Evolutionary conservation across 768 basidiomycete species (phyloP), one percentile per base, ranked within the genome.

Genomic region (Hebeloma cylindrosporum): DNA sequence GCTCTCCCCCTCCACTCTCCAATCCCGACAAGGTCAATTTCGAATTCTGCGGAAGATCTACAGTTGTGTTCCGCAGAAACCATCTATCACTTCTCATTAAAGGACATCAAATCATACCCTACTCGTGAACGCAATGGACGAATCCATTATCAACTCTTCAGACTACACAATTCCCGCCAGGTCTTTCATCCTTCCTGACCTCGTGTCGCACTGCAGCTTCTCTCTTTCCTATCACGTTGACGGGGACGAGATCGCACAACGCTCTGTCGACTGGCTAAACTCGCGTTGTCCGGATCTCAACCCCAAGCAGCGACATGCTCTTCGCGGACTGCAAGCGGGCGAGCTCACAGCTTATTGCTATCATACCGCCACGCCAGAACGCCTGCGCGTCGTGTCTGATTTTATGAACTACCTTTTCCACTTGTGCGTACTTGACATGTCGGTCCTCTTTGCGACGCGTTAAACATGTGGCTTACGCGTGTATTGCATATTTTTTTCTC

Each of bases 261-360:
- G 77, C 47, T 77, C 77, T 4, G 72, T 76, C 11, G 53, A 65
- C 21, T 80, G 78, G 78, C 66, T 78, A 14, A 73, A 74, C 57
- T 56, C 53, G n/a, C 65, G 61, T 36, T 78, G 75, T 56, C 71
- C 73, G 23, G 68, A 69, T 41, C 63, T 78, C 46, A 71, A 64
- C 40, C 45, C 64, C 20, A 76, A 74, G 48, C 68, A 70, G 40
- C 68, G 72, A 30, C 57, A 60, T 16, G 74, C 74, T 26, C 73
- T 85, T 40, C 70, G 72, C 53, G 80, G 78, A 21, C 70, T 85
- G 43, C 78, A 83, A 49, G 80, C 80, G 9, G 82, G 83, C 32
- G 79, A 82, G 50, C 76, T 88, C 51, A 78, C 82, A 25, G 82
- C 81, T 2, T 75, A 69, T 57, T 83, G 80, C 60, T 87, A 85